Evolutionary conservation across 345 rosid genomes (phyloP), one percentile per base, ranked within the genome.

Genomic region (Corymbia maculata): DNA sequence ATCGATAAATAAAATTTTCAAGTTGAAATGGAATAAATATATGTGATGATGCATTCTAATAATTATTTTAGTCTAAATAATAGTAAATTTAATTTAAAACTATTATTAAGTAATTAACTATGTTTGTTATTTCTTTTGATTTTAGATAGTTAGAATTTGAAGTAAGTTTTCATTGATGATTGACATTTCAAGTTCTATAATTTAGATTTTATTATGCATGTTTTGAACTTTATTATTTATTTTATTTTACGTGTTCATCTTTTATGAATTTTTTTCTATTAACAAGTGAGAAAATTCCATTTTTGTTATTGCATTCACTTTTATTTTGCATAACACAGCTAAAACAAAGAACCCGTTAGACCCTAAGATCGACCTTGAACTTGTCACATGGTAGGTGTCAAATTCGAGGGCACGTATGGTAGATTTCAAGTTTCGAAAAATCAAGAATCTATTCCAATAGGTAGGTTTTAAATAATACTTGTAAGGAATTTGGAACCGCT

Each of bases 371-470:
- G 42, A 36, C 42, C 42, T 36, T 36, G 0, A 0, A 21, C 2
- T 0, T 0, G 1, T 55, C 5, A 22, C 0, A 21, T 0, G 0
- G 0, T 22, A 22, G 1, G 5, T 55, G 21, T 1, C 0, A 22
- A 0, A 55, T 0, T 55, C 22, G 2, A 55, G 22, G 0, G 22
- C 22, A 8, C 4, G 0, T 0, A 8, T 0, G 0, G 5, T 22
- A 55, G 22, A 5, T 22, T 55, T 0, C 0, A 55, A 22, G 12
- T 55, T 22, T 0, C 5, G 4, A 21, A 55, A 55, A 55, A 55
- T 19, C 4, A 5, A 8, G 2, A 11, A 0, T 55, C 0, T 21
- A 2, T 0, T 55, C 1, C 12, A 0, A 55, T 19, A 5, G 11
- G 22, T 55, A 55, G 0, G 0, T 55, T 55, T 55, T 5, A 21